A percentile compares a stretch with the other conserved stretches of the same genome.
Conservation (phyloP, 2,329 filamentous ascomycete genomes). For the Clarireedia homoeocarpa region DNA sequence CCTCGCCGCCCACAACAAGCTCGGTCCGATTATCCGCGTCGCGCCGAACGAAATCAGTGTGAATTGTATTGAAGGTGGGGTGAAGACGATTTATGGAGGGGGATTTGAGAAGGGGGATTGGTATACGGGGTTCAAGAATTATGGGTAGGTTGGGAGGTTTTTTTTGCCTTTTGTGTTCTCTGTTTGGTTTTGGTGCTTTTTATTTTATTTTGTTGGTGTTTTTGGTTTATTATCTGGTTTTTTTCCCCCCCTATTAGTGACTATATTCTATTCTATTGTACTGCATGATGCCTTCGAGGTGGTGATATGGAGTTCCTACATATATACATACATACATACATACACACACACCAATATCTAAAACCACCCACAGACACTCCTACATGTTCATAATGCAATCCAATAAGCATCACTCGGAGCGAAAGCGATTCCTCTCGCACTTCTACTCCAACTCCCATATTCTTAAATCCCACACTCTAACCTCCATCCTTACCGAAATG, state of each 20-base stretch:
- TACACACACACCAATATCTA: background rate
- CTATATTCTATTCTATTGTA: too few relatives aligned
- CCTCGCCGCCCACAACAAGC: background rate
- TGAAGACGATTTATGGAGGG: background rate
- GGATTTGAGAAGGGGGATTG: background rate
- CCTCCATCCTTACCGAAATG: background rate
- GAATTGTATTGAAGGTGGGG: background rate
- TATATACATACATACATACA: too few relatives aligned
- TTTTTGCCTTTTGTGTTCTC: background rate
- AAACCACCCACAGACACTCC: background rate
- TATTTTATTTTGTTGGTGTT: too few relatives aligned
- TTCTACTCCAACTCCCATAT: constrained; percentile 3
- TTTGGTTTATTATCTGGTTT: too few relatives aligned
- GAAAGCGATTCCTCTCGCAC: background rate
- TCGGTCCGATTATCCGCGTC: background rate
- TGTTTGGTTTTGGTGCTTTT: too few relatives aligned
- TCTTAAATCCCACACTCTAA: background rate
- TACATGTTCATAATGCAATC: background rate
- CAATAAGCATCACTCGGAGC: background rate
- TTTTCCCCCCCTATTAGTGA: too few relatives aligned
- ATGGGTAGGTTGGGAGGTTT: background rate
- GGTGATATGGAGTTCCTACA: background rate
- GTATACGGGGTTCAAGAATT: background rate
- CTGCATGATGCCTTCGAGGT: too few relatives aligned
- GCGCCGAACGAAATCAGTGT: background rate